Evolutionary conservation across 2,329 filamentous ascomycete genomes (phyloP), one percentile per base, ranked within the genome.

Genomic region (Hypoxylon sp.): DNA sequence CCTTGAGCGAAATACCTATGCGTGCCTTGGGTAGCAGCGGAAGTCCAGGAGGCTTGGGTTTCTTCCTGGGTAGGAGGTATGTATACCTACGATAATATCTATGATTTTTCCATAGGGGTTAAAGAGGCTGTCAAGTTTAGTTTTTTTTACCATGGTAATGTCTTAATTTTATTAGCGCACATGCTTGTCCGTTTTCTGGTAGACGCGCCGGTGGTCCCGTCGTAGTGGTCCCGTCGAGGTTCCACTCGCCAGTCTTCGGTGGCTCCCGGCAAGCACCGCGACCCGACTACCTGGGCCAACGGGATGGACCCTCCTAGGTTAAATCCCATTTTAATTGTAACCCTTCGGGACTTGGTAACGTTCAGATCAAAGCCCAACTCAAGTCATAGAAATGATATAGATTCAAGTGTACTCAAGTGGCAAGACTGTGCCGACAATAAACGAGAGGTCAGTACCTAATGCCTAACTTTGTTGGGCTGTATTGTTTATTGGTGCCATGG

Each of bases 241-340:
- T 22, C 17, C 17, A 20, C n/a, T n/a, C n/a, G 7, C 24, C 24
- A 26, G 13, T 46, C 3, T 17, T 26, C 19, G 41, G 41, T 26
- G 41, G 19, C 4, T 26, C 41, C 37, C 37, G 55, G 60, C 37
- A 48, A 26, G n/a, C 28, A 62, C 60, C 50, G 50, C 11, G 48
- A 59, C 50, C 62, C 59, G 48, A 46, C n/a, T 59, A 65, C 62
- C 63, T 41, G 37, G 56, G 44, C 55, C 52, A 15, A 44, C 56
- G 63, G 63, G 63, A 59, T 57, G 46, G 53, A 44, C 11, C 55
- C 55, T 28, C 37, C 30, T 55, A 19, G n/a, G n/a, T n/a, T n/a
- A n/a, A n/a, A 44, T 44, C 15, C 8, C 10, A 22, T 26, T 22
- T 15, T 19, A 41, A 41, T 19, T 19, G 37, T 2, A 41, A 10